Evolutionary conservation across 1,284 basidiomycete species (phyloP).

Genomic region (Sparassis latifolia): DNA sequence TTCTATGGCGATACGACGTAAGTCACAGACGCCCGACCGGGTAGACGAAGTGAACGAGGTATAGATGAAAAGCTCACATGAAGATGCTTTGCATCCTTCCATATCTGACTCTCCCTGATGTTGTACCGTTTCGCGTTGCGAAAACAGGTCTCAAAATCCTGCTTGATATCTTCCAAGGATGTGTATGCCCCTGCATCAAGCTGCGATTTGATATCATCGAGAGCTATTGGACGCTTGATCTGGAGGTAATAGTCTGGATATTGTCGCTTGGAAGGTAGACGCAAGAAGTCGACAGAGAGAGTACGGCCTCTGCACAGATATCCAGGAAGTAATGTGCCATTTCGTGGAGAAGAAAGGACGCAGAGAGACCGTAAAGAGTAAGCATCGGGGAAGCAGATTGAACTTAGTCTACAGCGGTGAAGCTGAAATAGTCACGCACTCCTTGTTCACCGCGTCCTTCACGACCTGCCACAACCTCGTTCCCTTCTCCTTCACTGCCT

Average conservation of each 20-base stretch:
- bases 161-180: slow-evolving; percentile 64
- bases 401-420: neutral
- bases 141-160: slow-evolving; percentile 84
- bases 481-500: slow-evolving; percentile 51
- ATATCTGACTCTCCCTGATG: slow-evolving; percentile 79
- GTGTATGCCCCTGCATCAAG: slow-evolving; percentile 62
- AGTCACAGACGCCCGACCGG: neutral
- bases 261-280: slow-evolving; percentile 67
- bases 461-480: slow-evolving; percentile 65
- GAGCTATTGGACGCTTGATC: slow-evolving; percentile 73
- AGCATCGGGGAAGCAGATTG: slow-evolving; percentile 18
- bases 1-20: slow-evolving; percentile 38
- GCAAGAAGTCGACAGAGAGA: slow-evolving; percentile 69
- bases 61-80: slow-evolving; percentile 33
- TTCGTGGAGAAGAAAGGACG: slow-evolving; percentile 12
- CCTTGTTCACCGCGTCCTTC: slow-evolving; percentile 75
- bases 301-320: slow-evolving; percentile 46
- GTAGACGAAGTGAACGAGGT: neutral
- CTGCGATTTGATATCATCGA: slow-evolving; percentile 82
- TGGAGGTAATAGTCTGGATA: slow-evolving; percentile 91
- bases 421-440: slow-evolving; percentile 52
- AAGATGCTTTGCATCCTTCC: slow-evolving; percentile 71
- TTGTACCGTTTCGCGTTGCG: slow-evolving; percentile 90
- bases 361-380: slow-evolving; percentile 18
- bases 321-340: slow-evolving; percentile 7